Conservation (phyloP, 768 basidiomycete species). For the Favolaschia claudopus region DNA sequence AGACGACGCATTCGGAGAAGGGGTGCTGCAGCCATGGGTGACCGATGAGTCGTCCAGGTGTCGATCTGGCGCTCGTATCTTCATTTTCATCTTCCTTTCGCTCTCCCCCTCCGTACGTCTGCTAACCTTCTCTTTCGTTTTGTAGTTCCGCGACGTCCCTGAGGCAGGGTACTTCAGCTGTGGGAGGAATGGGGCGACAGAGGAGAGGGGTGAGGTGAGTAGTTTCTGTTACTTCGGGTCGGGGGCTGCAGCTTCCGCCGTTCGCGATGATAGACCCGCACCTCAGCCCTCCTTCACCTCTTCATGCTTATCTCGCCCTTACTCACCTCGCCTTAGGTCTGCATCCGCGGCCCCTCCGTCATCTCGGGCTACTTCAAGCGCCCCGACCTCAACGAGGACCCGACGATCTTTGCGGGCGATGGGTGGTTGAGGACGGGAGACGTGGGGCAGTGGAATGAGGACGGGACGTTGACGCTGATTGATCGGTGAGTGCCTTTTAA, state of each 20-base stretch:
- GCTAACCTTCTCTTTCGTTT: neutral
- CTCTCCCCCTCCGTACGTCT: neutral
- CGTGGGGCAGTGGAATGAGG: conserved; percentile 91
- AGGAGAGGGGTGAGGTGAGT: conserved; percentile 27
- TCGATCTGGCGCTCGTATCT: too few relatives aligned
- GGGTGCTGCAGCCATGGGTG: too few relatives aligned
- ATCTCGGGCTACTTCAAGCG: conserved; percentile 93
- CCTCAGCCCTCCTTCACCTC: neutral
- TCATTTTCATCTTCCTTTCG: too few relatives aligned
- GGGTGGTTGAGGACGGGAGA: conserved; percentile 97
- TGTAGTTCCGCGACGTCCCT: conserved; percentile 69
- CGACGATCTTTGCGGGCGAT: conserved; percentile 82
- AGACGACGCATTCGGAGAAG: too few relatives aligned
- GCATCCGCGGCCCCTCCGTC: conserved; percentile 87
- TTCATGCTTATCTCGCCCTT: neutral
- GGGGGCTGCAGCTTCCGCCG: too few relatives aligned
- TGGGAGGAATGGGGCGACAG: conserved; percentile 20
- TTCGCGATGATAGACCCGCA: too few relatives aligned
- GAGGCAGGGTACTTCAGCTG: conserved; percentile 77
- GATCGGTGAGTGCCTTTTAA: conserved; percentile 68
- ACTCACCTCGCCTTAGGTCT: conserved; percentile 56
- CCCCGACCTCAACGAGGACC: conserved; percentile 86
- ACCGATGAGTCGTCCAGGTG: too few relatives aligned
- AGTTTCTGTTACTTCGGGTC: neutral
- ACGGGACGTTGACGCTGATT: conserved; percentile 89